phyloP scores from a whole-genome alignment of 2,329 filamentous ascomycete genomes.

The Botryotinia convoluta region DNA sequence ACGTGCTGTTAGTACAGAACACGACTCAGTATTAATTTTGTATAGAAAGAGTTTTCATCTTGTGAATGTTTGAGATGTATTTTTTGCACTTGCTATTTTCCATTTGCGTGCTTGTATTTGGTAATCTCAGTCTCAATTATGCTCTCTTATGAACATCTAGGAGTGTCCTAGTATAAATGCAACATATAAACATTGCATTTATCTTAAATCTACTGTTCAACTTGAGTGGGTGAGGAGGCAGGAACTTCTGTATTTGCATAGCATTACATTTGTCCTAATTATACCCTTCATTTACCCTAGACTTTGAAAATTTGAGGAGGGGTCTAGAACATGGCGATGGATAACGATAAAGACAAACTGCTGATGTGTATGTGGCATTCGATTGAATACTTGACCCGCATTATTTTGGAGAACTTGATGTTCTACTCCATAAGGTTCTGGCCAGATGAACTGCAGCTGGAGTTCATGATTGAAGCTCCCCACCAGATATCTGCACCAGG shows the following conservation, averaged over 20 bases:
- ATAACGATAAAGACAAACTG: not conserved
- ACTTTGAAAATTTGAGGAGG: not conserved
- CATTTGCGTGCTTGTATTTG: not conserved
- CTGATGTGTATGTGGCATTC: not conserved
- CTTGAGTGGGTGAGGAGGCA: not conserved
- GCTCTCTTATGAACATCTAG: not conserved
- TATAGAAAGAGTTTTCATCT: not conserved
- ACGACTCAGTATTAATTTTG: not conserved
- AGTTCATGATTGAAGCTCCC: not conserved
- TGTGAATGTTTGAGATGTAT: not conserved
- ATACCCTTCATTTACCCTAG: constrained; percentile 3
- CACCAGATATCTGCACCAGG: not conserved
- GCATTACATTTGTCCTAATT: not conserved
- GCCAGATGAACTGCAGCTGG: not conserved
- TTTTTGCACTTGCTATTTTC: not conserved
- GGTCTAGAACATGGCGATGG: not conserved
- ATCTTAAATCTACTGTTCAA: not conserved
- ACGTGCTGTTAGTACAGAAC: not conserved
- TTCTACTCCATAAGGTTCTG: not conserved
- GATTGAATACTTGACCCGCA: not conserved
- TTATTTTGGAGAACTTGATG: not conserved
- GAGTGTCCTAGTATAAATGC: not conserved
- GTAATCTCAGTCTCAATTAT: not conserved
- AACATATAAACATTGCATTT: not conserved
- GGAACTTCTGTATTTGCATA: not conserved